A percentile compares a stretch with the other conserved stretches of the same genome.
Evolutionary conservation across 768 basidiomycete genomes (phyloP).

Genomic region (Harrya chromipes): DNA sequence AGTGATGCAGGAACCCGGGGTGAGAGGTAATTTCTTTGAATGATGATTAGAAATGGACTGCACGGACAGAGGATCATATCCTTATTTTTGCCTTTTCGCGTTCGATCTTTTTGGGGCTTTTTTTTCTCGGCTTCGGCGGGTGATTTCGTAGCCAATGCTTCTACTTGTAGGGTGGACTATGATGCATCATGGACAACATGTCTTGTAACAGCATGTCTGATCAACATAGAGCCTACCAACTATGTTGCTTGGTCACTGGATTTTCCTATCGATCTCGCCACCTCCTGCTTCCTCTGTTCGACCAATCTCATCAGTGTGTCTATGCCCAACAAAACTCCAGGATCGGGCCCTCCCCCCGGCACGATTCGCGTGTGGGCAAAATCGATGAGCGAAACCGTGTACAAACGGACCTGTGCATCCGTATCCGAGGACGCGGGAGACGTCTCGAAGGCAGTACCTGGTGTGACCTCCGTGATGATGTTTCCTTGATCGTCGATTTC

Average conservation of each 20-base stretch:
- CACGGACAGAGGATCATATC: slow-evolving; percentile 5
- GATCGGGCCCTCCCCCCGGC: slow-evolving; percentile 73
- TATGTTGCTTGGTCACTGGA: too few relatives aligned
- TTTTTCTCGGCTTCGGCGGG: too few relatives aligned
- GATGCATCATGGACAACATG: too few relatives aligned
- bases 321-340: slow-evolving; percentile 73
- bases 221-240: too few relatives aligned
- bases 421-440: slow-evolving; percentile 37
- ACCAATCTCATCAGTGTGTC: slow-evolving; percentile 62
- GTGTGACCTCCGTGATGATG: slow-evolving; percentile 20
- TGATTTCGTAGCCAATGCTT: too few relatives aligned
- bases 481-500: slow-evolving; percentile 30
- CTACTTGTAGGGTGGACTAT: too few relatives aligned
- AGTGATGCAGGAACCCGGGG: neutral
- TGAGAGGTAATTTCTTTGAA: neutral
- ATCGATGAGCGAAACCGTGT: slow-evolving; percentile 81
- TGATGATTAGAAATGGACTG: neutral
- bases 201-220: too few relatives aligned
- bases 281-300: slow-evolving; percentile 50
- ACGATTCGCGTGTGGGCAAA: slow-evolving; percentile 82
- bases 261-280: too few relatives aligned
- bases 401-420: slow-evolving; percentile 26
- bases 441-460: slow-evolving; percentile 17
- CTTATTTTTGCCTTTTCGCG: slow-evolving; percentile 3
- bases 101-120: neutral